Conservation (phyloP, 352 stramenopile species). For the Globisporangium cederbergense region DNA sequence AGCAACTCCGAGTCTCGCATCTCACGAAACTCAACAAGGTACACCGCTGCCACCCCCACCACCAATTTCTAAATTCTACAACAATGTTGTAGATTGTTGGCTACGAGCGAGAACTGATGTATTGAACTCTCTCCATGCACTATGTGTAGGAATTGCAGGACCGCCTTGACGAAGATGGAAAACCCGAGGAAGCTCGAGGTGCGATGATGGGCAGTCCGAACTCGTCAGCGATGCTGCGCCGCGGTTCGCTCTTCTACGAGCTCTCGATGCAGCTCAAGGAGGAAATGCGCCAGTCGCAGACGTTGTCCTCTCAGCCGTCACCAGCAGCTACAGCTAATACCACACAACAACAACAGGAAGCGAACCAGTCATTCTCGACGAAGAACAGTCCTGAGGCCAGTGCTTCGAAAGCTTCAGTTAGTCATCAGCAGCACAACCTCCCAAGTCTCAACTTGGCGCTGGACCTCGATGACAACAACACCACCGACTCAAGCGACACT, state of each 20-base stretch:
- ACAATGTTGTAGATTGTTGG: not conserved
- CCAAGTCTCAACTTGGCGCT: not conserved
- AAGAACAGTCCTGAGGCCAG: not conserved
- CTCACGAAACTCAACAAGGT: slow-evolving; percentile 32
- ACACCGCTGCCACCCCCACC: not conserved
- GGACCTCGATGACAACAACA: slow-evolving; percentile 22
- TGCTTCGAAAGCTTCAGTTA: not conserved
- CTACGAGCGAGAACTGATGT: not conserved
- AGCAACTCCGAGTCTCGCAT: slow-evolving; percentile 32
- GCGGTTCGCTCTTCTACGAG: slow-evolving; percentile 46
- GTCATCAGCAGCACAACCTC: not conserved
- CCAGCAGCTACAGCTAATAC: too few relatives aligned
- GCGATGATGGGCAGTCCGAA: slow-evolving; percentile 1
- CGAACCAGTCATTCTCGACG: not conserved
- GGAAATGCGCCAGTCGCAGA: slow-evolving; percentile 13
- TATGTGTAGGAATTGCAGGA: slow-evolving; percentile 28
- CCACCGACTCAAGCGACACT: slow-evolving; percentile 10
- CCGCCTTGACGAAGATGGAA: slow-evolving; percentile 4
- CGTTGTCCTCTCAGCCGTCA: not conserved
- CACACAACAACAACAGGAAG: not conserved
- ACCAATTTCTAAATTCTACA: not conserved
- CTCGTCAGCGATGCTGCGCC: slow-evolving; percentile 20
- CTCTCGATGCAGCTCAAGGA: slow-evolving; percentile 34
- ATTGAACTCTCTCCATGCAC: not conserved
- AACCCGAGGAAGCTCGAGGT: not conserved